These are phyloP conservation scores for Gossypium ekmanianum DNA, from an alignment of 345 rosid species.

Conservation along the genomic window DNA sequence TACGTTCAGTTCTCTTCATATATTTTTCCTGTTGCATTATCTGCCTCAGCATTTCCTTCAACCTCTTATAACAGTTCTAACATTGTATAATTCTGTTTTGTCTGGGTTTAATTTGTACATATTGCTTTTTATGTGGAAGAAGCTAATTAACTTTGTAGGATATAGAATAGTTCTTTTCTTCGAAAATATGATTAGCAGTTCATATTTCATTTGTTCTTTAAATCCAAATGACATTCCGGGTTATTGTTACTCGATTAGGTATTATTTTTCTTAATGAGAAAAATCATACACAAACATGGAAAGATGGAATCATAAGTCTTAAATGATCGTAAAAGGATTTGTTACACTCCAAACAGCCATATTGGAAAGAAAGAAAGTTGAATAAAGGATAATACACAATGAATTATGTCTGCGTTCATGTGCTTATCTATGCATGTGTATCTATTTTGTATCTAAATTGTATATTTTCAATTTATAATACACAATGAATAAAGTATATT, in stretches of 20 bases:
- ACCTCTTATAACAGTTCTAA: background rate
- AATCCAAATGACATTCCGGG: background rate
- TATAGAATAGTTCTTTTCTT: background rate
- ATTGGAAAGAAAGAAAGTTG: background rate
- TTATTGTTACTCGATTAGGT: constrained; percentile 3
- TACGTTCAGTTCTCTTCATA: constrained; percentile 7
- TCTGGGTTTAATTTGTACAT: background rate
- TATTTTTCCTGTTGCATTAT: background rate
- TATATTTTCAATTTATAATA: no score
- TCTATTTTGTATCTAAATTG: background rate
- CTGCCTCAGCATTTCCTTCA: background rate
- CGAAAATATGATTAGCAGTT: background rate
- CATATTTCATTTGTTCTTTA: constrained; percentile 4
- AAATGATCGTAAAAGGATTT: background rate
- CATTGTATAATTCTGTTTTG: background rate
- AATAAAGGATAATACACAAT: background rate
- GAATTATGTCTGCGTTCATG: background rate
- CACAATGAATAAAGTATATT: background rate
- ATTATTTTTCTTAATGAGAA: background rate
- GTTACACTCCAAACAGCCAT: background rate
- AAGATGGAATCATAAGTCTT: background rate
- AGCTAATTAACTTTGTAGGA: background rate
- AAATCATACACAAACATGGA: background rate
- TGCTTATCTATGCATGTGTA: background rate
- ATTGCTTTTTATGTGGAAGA: background rate